A percentile compares a stretch with the other conserved stretches of the same genome.
These are phyloP conservation scores for Trichopus zeylanicus DNA, from an alignment of 116 monocot species.

Conservation along the genomic window DNA sequence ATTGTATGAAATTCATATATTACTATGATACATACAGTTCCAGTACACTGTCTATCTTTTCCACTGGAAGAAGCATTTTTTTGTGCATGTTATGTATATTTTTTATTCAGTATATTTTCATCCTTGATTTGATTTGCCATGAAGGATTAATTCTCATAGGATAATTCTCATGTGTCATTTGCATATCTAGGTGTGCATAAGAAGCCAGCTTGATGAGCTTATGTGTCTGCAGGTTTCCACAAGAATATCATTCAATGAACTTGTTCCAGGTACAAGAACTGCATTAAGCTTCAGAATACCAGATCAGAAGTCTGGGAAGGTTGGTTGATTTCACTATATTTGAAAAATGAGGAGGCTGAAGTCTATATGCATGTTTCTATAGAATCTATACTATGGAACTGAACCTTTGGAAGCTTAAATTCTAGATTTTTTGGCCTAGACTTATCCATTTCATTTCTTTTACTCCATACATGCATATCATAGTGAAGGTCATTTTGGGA, in stretches of 20 bases:
- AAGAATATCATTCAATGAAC: conserved; percentile 42
- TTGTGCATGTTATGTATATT: background rate
- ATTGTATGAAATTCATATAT: background rate
- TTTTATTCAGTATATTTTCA: background rate
- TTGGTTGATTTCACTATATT: conserved; percentile 7
- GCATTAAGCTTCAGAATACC: conserved; percentile 59
- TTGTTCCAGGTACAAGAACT: conserved; percentile 39
- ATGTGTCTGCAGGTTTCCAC: conserved; percentile 43
- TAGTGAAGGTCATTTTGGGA: too few relatives aligned
- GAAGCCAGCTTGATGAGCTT: background rate
- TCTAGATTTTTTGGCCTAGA: too few relatives aligned
- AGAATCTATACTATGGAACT: too few relatives aligned
- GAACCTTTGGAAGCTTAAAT: too few relatives aligned
- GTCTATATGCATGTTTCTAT: background rate
- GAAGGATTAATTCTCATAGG: too few relatives aligned
- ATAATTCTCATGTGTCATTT: background rate
- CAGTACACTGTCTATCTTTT: background rate
- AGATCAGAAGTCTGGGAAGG: conserved; percentile 77
- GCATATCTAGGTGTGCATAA: background rate
- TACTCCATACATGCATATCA: too few relatives aligned
- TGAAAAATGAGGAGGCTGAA: background rate
- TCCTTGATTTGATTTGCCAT: background rate
- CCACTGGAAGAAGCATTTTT: background rate
- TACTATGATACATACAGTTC: background rate
- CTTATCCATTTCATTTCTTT: too few relatives aligned